phyloP scores from a whole-genome alignment of 2,329 filamentous ascomycete genomes.

The Raffaelea arxii region DNA sequence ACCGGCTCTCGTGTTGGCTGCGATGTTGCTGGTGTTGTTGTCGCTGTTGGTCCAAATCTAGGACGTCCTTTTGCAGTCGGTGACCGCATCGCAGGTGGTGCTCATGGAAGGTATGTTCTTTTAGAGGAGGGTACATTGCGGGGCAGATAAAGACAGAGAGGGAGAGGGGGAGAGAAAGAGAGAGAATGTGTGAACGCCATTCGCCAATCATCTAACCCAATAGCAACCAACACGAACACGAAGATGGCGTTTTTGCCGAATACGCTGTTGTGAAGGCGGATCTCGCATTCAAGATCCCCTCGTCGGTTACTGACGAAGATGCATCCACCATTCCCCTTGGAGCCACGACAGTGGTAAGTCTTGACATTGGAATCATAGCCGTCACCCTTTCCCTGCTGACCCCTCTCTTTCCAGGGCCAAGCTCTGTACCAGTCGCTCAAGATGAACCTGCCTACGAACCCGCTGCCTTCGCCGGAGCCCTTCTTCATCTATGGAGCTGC shows the following conservation, averaged over 20 bases:
- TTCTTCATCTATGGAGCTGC: constrained; percentile 38
- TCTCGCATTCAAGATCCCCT: constrained; percentile 33
- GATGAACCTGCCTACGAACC: constrained; percentile 33
- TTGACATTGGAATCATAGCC: too few species aligned
- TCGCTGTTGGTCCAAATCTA: constrained; percentile 32
- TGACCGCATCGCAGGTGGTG: constrained; percentile 34
- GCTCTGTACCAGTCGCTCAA: constrained; percentile 35
- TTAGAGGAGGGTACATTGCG: too few species aligned
- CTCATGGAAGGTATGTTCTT: constrained; percentile 23
- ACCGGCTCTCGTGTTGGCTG: constrained; percentile 19
- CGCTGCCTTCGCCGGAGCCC: constrained; percentile 18
- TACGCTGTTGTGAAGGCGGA: constrained; percentile 28
- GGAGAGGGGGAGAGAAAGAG: too few species aligned
- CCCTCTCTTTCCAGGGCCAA: constrained; percentile 26
- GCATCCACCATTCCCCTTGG: constrained; percentile 32
- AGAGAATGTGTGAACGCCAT: too few species aligned
- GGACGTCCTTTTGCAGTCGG: constrained; percentile 33
- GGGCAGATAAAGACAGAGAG: too few species aligned
- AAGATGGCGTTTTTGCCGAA: constrained; percentile 34
- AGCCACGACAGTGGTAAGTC: constrained; percentile 28
- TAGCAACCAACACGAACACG: constrained; percentile 22
- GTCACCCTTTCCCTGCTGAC: constrained; percentile 1
- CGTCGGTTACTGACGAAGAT: constrained; percentile 34
- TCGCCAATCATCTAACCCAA: too few species aligned
- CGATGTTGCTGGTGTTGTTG: constrained; percentile 37